These are phyloP conservation scores for Cardiospermum halicacabum DNA, from an alignment of 345 rosid genomes.

Conservation along the genomic window DNA sequence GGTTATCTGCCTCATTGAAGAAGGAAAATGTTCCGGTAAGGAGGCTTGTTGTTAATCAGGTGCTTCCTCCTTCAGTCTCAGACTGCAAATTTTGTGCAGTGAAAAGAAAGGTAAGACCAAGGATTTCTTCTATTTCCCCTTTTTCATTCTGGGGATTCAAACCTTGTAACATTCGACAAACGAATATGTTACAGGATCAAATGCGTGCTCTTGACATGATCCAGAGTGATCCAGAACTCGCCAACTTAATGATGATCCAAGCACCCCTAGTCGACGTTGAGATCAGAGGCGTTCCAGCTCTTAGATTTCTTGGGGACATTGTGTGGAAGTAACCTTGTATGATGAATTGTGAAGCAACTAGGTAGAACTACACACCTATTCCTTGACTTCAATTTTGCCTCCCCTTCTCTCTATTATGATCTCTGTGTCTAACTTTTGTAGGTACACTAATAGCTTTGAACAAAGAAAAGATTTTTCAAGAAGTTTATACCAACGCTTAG, in stretches of 20 bases:
- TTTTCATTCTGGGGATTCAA: background rate
- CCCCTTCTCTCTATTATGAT: background rate
- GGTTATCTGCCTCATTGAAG: constrained; percentile 72
- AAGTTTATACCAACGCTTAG: background rate
- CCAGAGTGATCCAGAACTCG: constrained; percentile 65
- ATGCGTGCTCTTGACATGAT: constrained; percentile 89
- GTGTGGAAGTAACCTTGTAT: constrained; percentile 70
- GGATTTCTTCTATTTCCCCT: background rate
- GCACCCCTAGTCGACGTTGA: constrained; percentile 93
- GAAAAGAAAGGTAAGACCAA: constrained; percentile 83
- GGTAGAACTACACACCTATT: background rate
- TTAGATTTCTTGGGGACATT: constrained; percentile 80
- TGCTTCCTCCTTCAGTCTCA: constrained; percentile 83
- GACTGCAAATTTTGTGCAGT: constrained; percentile 97
- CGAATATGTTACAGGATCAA: constrained; percentile 63
- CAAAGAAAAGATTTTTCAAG: too few species aligned
- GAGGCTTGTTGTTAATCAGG: constrained; percentile 86
- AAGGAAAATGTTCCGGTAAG: constrained; percentile 89
- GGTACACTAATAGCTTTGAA: background rate
- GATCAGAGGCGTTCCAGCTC: constrained; percentile 96
- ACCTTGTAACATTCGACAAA: background rate
- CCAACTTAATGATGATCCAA: constrained; percentile 59
- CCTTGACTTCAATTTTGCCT: background rate
- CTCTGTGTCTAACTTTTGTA: background rate
- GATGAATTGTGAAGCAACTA: background rate